A percentile compares a stretch with the other conserved stretches of the same genome.
These are phyloP conservation scores for Goffeauzyma gilvescens DNA, from an alignment of 768 basidiomycete genomes.

Conservation along the genomic window DNA sequence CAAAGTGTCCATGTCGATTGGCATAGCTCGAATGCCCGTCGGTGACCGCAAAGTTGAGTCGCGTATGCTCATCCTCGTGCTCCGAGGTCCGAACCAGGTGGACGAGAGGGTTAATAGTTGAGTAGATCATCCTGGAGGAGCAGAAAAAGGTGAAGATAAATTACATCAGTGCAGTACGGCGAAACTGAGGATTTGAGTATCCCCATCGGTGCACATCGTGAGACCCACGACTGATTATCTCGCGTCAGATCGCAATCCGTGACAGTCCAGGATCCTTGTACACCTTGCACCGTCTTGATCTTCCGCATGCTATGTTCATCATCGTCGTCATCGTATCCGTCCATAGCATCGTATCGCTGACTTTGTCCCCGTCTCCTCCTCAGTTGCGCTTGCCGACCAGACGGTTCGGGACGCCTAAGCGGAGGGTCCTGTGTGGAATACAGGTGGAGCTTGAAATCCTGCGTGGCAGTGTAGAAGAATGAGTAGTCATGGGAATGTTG, in stretches of 20 bases:
- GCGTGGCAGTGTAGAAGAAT: constrained; percentile 76
- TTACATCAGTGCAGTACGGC: neutral
- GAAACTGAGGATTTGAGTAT: too few relatives aligned
- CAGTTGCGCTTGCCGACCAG: constrained; percentile 11
- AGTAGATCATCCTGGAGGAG: constrained; percentile 61
- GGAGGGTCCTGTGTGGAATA: constrained; percentile 36
- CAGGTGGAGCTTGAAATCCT: constrained; percentile 74
- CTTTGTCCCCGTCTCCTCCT: constrained; percentile 6
- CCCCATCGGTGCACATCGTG: too few relatives aligned
- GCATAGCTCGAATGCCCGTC: constrained; percentile 14
- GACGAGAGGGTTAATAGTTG: constrained; percentile 44
- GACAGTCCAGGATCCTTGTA: constrained; percentile 72
- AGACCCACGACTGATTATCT: constrained; percentile 66
- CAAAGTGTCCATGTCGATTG: constrained; percentile 20
- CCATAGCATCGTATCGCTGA: constrained; percentile 5
- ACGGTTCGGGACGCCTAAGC: constrained; percentile 39
- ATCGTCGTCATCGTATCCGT: constrained; percentile 34
- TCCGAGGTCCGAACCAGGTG: constrained; percentile 28
- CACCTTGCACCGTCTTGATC: constrained; percentile 48
- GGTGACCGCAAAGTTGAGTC: constrained; percentile 18
- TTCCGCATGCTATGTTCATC: constrained; percentile 26
- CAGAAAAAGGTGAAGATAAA: constrained; percentile 7
- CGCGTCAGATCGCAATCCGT: constrained; percentile 83
- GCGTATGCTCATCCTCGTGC: constrained; percentile 24
- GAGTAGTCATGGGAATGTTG: constrained; percentile 44